Base-by-base conservation (phyloP, 352 stramenopile genomes). In the Albugo candida region DNA sequence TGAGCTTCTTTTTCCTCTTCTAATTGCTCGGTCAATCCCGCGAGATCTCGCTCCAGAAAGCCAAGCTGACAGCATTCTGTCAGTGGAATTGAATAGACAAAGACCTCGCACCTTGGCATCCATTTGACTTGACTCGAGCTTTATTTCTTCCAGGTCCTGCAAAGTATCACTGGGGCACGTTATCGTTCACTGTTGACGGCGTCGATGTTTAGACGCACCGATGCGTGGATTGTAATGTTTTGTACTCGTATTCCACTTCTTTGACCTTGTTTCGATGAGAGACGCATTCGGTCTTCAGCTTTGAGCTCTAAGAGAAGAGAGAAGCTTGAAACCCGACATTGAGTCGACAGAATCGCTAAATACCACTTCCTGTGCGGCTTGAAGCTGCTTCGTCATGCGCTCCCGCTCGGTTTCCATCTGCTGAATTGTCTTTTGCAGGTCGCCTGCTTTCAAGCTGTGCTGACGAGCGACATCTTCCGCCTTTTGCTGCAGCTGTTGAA, bases 201-300 rank as follows among this genome's bases (percentile, higher is more conserved):
- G 13, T 38, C 19, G 11, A 12, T 20, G 35, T 13, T 39, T 11
- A 13, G 21, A 44, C 54, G 13, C 52, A 83, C 75, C 75, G 58
- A 43, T 83, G 68, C 36, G 84, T 85, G 2, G 54, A 54, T 52
- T 87, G 72, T n/a, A 87, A 64, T 12, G 65, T 58, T 14, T 64
- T 69, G 45, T 85, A 83, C 49, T 87, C 72, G 36, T 68, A 77
- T 46, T 87, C 75, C 1, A 79, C 55, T 58, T 87, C 75, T 46
- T 87, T 87, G 5, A 82, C 52, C 54, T 87, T 83, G 2, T 62
- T 62, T 6, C 75, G 75, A 44, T 81, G 37, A 83, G 66, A 0
- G 63, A 78, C 2, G 70, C 64, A 16, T 53, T 55, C 38, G 73
- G 67, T 47, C 78, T 84, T 8, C 48, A 43, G 38, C 38, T 43